These are phyloP conservation scores for Ziziphus jujuba DNA, from an alignment of 306 rosid genomes.

Conservation along the genomic window DNA sequence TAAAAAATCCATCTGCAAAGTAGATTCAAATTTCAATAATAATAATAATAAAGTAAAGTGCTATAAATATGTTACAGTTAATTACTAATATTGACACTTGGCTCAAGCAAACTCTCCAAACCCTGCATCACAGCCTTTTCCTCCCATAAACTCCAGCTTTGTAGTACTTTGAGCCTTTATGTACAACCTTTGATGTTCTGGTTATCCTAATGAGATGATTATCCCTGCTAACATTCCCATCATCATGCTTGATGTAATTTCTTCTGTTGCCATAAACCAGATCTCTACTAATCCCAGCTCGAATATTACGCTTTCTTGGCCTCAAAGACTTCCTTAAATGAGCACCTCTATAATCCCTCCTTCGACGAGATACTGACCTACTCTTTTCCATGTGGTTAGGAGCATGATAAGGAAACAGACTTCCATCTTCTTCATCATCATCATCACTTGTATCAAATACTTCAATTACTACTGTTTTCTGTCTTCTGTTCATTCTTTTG, in stretches of 20 bases:
- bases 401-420: conserved; percentile 19
- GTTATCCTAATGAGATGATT: conserved; percentile 38
- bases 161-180: conserved; percentile 30
- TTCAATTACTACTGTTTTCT: conserved; percentile 19
- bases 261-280: conserved; percentile 28
- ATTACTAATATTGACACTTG: too few species aligned
- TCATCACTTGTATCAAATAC: conserved; percentile 19
- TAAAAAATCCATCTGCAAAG: too few species aligned
- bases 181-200: conserved; percentile 38
- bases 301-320: conserved; percentile 44
- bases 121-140: background rate
- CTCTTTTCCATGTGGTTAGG: conserved; percentile 13
- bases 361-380: conserved; percentile 29
- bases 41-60: too few species aligned
- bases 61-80: too few species aligned
- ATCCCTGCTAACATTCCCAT: conserved; percentile 12
- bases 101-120: background rate
- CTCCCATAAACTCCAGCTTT: conserved; percentile 25
- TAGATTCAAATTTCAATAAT: too few species aligned
- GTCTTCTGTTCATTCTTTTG: conserved; percentile 34
- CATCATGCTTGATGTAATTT: conserved; percentile 26
- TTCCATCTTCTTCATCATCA: conserved; percentile 5
- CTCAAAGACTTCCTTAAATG: conserved; percentile 45
- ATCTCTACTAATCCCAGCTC: conserved; percentile 42
- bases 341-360: conserved; percentile 41